Percentiles rank a stretch among this genome's conserved stretches.
Evolutionary conservation across 148 eudicot genomes (phyloP).

Genomic region (Vaccinium macrocarpon): DNA sequence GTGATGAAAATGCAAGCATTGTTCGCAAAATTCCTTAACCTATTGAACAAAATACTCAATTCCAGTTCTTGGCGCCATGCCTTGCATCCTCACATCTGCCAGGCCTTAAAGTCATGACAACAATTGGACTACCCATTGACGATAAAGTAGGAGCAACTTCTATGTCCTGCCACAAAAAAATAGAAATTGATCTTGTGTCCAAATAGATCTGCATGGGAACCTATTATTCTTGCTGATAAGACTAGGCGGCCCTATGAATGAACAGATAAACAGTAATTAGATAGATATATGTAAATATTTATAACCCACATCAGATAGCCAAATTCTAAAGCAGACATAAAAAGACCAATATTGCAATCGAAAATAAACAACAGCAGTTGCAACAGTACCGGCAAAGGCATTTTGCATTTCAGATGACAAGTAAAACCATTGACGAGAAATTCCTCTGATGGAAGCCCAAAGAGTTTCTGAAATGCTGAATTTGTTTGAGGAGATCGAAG

Average conservation of each 20-base stretch:
- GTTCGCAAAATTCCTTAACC: too few species aligned
- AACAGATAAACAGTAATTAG: slow-evolving; percentile 1
- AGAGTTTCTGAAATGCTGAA: slow-evolving; percentile 96
- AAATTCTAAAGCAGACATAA: neutral
- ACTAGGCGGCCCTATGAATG: slow-evolving; percentile 80
- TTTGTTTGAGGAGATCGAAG: slow-evolving; percentile 92
- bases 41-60: too few species aligned
- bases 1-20: too few species aligned
- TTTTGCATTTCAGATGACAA: slow-evolving; percentile 90
- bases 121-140: slow-evolving; percentile 94
- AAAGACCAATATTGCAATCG: neutral
- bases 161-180: slow-evolving; percentile 93
- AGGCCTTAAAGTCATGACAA: slow-evolving; percentile 77
- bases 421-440: slow-evolving; percentile 92
- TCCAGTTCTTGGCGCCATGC: slow-evolving; percentile 63
- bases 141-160: slow-evolving; percentile 82
- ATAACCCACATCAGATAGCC: neutral
- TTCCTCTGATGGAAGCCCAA: slow-evolving; percentile 86
- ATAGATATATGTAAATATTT: neutral
- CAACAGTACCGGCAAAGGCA: slow-evolving; percentile 81
- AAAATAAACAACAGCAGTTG: neutral
- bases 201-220: slow-evolving; percentile 85
- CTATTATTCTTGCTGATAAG: slow-evolving; percentile 88
- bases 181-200: slow-evolving; percentile 93
- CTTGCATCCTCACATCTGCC: slow-evolving; percentile 90